A percentile compares a stretch with the other conserved stretches of the same genome.
Conservation (phyloP, 495 filamentous ascomycete species). For the Neurospora sp. region DNA sequence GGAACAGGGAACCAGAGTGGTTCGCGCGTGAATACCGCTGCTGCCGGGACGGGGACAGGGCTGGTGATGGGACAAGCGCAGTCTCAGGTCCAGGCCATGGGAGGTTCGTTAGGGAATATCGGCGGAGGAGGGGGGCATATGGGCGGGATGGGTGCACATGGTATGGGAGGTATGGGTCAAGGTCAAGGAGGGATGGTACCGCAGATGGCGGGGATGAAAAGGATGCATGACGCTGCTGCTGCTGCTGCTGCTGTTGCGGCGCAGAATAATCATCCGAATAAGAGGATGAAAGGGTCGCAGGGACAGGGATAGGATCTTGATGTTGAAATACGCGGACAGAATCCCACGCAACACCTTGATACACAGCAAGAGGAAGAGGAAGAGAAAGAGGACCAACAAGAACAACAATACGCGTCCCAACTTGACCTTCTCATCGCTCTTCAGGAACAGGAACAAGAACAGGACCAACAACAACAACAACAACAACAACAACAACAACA, state of each 20-base stretch:
- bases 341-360: not conserved
- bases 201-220: not conserved
- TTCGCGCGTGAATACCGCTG: constrained; percentile 46
- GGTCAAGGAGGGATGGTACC: not conserved
- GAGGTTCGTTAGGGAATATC: not conserved
- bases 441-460: too few relatives aligned
- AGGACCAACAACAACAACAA: too few relatives aligned
- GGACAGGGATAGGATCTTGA: not conserved
- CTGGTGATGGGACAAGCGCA: not conserved
- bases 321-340: not conserved
- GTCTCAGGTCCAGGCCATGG: not conserved
- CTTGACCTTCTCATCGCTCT: not conserved
- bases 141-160: not conserved
- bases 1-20: constrained; percentile 59
- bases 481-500: too few relatives aligned
- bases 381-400: not conserved
- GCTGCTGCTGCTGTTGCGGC: not conserved
- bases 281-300: not conserved
- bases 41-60: not conserved
- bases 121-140: not conserved
- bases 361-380: not conserved
- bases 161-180: not conserved
- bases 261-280: not conserved
- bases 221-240: not conserved
- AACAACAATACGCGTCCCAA: not conserved